Evolutionary conservation across 345 rosid genomes (phyloP), one percentile per base, ranked within the genome.

Genomic region (Anacardium occidentale): DNA sequence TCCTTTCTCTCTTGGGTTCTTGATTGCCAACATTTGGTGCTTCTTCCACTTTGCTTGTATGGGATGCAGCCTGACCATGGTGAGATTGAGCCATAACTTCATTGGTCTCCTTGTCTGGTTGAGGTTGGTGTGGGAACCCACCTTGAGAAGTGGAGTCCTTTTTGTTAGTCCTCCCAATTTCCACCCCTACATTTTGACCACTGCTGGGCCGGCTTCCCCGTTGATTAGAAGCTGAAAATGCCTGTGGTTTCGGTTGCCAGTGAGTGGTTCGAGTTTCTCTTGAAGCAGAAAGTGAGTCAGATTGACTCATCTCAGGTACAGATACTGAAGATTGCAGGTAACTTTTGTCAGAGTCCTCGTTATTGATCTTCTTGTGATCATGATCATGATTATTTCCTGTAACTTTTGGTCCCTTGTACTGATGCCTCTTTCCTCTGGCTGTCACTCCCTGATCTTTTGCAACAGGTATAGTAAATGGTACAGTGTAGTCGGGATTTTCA

Each of bases 241-340:
- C 32, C 51, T 83, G 91, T 13, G 88, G 71, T 74, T 82, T 93
- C 26, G 93, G 97, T 69, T 91, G 93, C 97, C 97, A 91, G 15
- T 90, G 93, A 71, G 89, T 73, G 52, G 81, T 51, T 71, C 81
- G 88, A 68, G 76, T 83, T 79, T 90, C 98, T 80, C 85, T 91
- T 44, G 89, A 82, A 56, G 79, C 70, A 79, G 79, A 71, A 51
- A 72, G 74, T 29, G 70, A 55, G 55, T 80, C 89, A 40, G 73
- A 62, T 64, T 80, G 93, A 72, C 75, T 79, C 61, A 66, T 74
- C 79, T 84, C 90, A 77, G 84, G 64, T 50, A 78, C 70, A 55
- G 82, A 66, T 57, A 80, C 69, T 51, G 79, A 60, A 52, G 86
- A 78, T 74, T 75, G 88, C 69, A 56, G 64, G 67, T 57, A 21